A percentile compares a stretch with the other conserved stretches of the same genome.
These are phyloP conservation scores for Murraya paniculata DNA, from an alignment of 345 rosid genomes.

Conservation along the genomic window DNA sequence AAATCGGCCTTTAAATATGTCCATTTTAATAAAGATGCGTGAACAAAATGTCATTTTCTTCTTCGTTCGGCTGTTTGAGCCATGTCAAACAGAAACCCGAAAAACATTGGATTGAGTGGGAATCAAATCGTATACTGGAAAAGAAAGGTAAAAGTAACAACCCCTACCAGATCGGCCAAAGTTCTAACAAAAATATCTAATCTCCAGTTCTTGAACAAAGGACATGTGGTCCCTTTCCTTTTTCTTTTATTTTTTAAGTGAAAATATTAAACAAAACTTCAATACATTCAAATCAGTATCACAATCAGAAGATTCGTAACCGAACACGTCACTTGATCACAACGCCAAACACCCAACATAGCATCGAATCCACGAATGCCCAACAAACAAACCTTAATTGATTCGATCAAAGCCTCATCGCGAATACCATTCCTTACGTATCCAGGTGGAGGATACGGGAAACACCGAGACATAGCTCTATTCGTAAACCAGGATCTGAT, in stretches of 20 bases:
- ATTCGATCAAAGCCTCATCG: slow-evolving; percentile 39
- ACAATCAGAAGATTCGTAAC: background rate
- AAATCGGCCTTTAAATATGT: background rate
- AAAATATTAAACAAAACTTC: background rate
- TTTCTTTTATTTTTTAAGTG: background rate
- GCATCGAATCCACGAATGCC: background rate
- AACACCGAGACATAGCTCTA: slow-evolving; percentile 33
- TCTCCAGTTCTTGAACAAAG: background rate
- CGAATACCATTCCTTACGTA: slow-evolving; percentile 30
- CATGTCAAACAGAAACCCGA: background rate
- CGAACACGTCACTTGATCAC: background rate
- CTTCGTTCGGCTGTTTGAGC: background rate
- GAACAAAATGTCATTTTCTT: background rate
- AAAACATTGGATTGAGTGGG: background rate
- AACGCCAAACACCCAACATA: background rate
- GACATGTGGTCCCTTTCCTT: background rate
- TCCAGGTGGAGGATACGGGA: slow-evolving; percentile 36
- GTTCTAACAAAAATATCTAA: no score
- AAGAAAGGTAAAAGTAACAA: background rate
- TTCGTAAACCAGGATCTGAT: background rate
- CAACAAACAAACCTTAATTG: slow-evolving; percentile 40
- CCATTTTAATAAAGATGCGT: background rate
- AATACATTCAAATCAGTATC: background rate
- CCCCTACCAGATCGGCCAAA: background rate
- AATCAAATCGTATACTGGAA: background rate